These are phyloP conservation scores for Chaetothyriales sp. DNA, from an alignment of 2,329 filamentous ascomycete species.

Conservation along the genomic window DNA sequence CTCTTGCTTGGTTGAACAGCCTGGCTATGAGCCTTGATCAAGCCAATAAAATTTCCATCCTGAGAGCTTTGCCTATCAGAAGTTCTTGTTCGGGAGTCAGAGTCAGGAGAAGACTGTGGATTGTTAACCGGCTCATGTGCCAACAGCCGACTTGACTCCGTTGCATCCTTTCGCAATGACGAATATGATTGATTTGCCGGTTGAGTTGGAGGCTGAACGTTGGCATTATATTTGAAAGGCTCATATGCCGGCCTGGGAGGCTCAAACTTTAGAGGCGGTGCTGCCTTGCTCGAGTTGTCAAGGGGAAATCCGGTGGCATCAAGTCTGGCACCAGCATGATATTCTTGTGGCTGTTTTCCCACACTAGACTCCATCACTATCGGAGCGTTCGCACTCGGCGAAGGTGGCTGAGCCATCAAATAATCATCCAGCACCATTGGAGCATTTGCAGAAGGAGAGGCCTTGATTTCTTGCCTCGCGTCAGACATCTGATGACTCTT, in stretches of 20 bases:
- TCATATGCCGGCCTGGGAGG: constrained; percentile 29
- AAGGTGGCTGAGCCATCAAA: constrained; percentile 7
- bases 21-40: constrained; percentile 31
- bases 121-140: constrained; percentile 17
- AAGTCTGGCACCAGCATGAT: not conserved
- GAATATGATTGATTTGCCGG: constrained; percentile 35
- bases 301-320: not conserved
- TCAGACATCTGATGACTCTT: not conserved
- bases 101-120: constrained; percentile 10
- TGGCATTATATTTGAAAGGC: constrained; percentile 31
- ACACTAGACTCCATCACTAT: constrained; percentile 3
- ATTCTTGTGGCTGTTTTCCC: not conserved
- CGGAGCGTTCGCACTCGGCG: constrained; percentile 13
- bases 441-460: constrained; percentile 15
- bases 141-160: constrained; percentile 30
- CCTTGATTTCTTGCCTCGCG: not conserved
- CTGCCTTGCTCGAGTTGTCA: constrained; percentile 3
- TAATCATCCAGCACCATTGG: constrained; percentile 18
- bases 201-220: constrained; percentile 26
- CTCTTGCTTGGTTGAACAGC: constrained; percentile 9
- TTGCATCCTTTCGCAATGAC: constrained; percentile 30
- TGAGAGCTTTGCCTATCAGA: constrained; percentile 19
- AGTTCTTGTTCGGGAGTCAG: constrained; percentile 11
- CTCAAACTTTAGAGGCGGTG: constrained; percentile 17
- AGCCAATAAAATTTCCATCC: constrained; percentile 33